Evolutionary conservation across 2,329 filamentous ascomycete species (phyloP).

Genomic region (Cercospora citrullina): DNA sequence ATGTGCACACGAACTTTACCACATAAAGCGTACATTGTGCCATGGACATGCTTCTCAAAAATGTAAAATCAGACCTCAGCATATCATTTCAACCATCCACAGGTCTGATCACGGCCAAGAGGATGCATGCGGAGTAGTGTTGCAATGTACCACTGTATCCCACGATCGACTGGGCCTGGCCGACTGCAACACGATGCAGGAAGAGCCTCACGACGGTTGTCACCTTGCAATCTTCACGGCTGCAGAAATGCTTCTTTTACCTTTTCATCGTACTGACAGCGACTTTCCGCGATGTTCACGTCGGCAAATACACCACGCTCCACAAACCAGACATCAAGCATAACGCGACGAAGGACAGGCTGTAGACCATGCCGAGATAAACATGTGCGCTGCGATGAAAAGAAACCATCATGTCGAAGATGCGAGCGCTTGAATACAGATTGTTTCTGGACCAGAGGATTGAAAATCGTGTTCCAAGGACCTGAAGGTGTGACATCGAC

Average conservation of each 20-base stretch:
- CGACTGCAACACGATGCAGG: not conserved
- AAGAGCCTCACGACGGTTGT: not conserved
- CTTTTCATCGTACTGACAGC: not conserved
- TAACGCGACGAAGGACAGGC: constrained; percentile 20
- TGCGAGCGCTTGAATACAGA: constrained; percentile 15
- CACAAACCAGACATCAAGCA: constrained; percentile 8
- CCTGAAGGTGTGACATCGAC: constrained; percentile 8
- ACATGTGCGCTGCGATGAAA: constrained; percentile 21
- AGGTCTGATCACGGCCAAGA: not conserved
- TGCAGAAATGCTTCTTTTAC: not conserved
- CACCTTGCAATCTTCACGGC: not conserved
- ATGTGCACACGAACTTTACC: not conserved
- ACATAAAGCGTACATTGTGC: too few species aligned
- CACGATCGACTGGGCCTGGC: not conserved
- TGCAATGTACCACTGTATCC: not conserved
- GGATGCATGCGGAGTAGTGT: not conserved
- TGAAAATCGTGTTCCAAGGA: constrained; percentile 19
- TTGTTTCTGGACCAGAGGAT: constrained; percentile 19
- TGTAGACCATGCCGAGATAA: constrained; percentile 21
- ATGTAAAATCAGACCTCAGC: not conserved
- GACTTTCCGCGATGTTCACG: not conserved
- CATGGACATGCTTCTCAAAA: not conserved
- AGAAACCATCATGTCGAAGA: constrained; percentile 18
- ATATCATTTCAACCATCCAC: not conserved
- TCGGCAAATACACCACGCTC: not conserved